Conservation (phyloP, 345 rosid genomes). For the Gossypium arboreum region DNA sequence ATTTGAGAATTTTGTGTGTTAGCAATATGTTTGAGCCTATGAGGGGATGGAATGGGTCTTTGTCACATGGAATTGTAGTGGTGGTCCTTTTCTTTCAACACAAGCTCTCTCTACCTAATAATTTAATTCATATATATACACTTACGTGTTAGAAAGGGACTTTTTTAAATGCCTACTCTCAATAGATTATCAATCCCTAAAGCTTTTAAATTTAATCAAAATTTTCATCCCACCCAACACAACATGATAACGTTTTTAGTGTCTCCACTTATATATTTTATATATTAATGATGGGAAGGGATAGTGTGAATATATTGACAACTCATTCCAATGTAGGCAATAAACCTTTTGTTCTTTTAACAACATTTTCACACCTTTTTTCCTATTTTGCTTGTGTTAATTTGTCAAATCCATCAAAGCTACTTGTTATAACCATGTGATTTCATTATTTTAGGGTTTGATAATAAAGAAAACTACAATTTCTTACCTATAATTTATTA, state of each 20-base stretch:
- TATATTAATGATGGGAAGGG: neutral
- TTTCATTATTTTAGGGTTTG: neutral
- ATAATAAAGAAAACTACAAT: too few species aligned
- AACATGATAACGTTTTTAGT: neutral
- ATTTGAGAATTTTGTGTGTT: neutral
- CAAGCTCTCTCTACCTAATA: neutral
- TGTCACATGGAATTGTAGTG: slow-evolving; percentile 11
- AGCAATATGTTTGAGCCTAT: neutral
- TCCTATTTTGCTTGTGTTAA: neutral
- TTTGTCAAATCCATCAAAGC: neutral
- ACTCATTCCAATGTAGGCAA: neutral
- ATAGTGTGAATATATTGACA: neutral
- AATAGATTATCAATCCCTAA: neutral
- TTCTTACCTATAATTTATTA: too few species aligned
- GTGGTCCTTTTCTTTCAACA: slow-evolving; percentile 25
- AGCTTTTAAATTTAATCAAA: neutral
- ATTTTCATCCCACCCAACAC: neutral
- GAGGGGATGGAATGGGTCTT: neutral
- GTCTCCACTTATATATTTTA: neutral
- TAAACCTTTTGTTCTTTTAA: neutral
- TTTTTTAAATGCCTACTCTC: neutral
- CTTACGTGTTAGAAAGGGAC: slow-evolving; percentile 20
- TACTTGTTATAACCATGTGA: neutral
- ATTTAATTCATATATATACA: neutral
- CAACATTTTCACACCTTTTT: neutral